phyloP scores from a whole-genome alignment of 148 eudicot species.

The Arctostaphylos glauca region DNA sequence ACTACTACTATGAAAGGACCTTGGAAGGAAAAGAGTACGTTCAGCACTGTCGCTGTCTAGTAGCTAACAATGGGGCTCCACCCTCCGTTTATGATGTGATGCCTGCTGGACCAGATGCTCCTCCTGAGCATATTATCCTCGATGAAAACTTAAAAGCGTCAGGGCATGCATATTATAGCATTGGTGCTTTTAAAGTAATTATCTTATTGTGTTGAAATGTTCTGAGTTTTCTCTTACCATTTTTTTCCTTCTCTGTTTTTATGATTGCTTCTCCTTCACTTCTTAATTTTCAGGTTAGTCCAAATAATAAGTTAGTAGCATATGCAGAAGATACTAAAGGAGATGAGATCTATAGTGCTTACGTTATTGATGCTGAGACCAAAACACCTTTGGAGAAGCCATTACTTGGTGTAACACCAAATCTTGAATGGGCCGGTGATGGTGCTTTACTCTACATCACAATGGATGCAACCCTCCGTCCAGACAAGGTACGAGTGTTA shows the following conservation, averaged over 20 bases:
- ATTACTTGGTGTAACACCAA: conserved; percentile 55
- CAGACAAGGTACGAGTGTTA: conserved; percentile 65
- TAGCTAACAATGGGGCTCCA: conserved; percentile 30
- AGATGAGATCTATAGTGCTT: conserved; percentile 70
- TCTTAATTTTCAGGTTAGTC: conserved; percentile 56
- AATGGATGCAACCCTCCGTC: conserved; percentile 80
- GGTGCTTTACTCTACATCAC: conserved; percentile 71
- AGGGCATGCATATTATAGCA: conserved; percentile 53
- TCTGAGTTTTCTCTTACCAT: neutral
- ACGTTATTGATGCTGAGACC: conserved; percentile 67
- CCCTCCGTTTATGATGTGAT: conserved; percentile 69
- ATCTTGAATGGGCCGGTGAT: conserved; percentile 88
- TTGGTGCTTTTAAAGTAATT: conserved; percentile 63
- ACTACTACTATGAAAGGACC: conserved; percentile 72
- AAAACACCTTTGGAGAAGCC: conserved; percentile 59
- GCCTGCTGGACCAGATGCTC: conserved; percentile 78
- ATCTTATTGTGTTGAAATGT: conserved; percentile 5
- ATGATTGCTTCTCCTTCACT: conserved; percentile 8
- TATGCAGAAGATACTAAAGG: conserved; percentile 96
- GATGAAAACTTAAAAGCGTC: conserved; percentile 85
- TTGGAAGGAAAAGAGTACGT: conserved; percentile 80
- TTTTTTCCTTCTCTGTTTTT: neutral
- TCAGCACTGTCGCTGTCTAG: conserved; percentile 66
- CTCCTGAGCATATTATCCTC: conserved; percentile 74
- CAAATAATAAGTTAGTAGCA: conserved; percentile 77